Percentiles rank a stretch among this genome's conserved stretches.
Evolutionary conservation across 176 grass and related monocot species (phyloP).

Genomic region (Carex kokanica): DNA sequence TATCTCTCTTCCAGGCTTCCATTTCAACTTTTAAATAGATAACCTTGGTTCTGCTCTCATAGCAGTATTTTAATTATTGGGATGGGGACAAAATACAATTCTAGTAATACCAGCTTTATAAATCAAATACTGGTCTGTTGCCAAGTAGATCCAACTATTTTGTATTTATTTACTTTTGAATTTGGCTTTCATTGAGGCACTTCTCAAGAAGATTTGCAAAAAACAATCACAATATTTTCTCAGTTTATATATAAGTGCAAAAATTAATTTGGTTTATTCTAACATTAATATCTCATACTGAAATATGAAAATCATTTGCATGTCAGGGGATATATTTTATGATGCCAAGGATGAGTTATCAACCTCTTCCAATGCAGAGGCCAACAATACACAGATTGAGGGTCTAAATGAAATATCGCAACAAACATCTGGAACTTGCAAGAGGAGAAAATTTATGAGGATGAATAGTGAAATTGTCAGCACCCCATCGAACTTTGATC

Average conservation of each 20-base stretch:
- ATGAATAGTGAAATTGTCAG: constrained; percentile 19
- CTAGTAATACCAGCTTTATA: neutral
- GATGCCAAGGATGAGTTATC: constrained; percentile 20
- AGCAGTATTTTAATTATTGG: neutral
- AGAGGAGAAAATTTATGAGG: constrained; percentile 3
- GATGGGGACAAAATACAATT: neutral
- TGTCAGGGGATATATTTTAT: constrained; percentile 22
- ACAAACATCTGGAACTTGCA: constrained; percentile 4
- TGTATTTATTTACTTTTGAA: neutral
- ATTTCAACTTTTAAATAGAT: neutral
- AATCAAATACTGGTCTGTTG: neutral
- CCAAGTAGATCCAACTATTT: neutral
- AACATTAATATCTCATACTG: neutral
- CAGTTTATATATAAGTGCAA: neutral
- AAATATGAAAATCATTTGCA: neutral
- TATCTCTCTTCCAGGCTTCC: neutral
- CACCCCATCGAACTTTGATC: constrained; percentile 21
- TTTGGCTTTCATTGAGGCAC: neutral
- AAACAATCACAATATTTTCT: neutral
- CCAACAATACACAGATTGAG: neutral
- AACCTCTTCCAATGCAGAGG: neutral
- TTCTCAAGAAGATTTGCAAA: neutral
- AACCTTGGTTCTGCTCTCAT: neutral
- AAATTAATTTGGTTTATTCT: neutral
- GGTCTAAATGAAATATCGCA: neutral